Conservation (phyloP, 192 early-diverging fungal genomes). For the Coemansia sp. region DNA sequence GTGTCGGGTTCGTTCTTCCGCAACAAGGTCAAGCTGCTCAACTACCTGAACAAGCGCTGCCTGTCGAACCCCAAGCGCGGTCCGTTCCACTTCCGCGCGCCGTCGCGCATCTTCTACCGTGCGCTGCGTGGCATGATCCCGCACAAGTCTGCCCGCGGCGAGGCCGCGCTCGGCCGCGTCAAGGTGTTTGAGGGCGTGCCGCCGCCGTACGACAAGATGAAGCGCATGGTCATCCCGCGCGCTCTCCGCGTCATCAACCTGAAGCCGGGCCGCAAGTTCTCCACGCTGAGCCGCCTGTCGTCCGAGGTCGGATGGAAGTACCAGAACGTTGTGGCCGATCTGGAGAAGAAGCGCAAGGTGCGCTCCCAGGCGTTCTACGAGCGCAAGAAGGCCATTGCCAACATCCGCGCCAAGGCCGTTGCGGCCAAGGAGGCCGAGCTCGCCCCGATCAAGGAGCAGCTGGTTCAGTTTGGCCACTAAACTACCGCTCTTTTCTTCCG, state of each 20-base stretch:
- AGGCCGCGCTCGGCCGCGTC: conserved; percentile 92
- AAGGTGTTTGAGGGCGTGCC: conserved; percentile 99
- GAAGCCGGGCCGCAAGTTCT: conserved; percentile 97
- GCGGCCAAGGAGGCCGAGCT: conserved; percentile 54
- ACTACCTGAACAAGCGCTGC: conserved; percentile 97
- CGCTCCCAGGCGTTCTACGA: conserved; percentile 89
- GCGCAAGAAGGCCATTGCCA: conserved; percentile 77
- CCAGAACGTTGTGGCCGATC: conserved; percentile 90
- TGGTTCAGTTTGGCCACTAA: conserved; percentile 60
- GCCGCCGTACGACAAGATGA: conserved; percentile 92
- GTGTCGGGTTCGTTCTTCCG: conserved; percentile 98
- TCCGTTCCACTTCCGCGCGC: conserved; percentile 98
- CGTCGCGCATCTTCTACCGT: conserved; percentile 95
- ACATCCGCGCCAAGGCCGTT: conserved; percentile 59
- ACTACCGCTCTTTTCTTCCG: conserved; percentile 6
- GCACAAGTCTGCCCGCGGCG: conserved; percentile 98
- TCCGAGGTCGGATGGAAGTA: conserved; percentile 99
- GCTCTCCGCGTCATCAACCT: conserved; percentile 97
- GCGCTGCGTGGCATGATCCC: conserved; percentile 98
- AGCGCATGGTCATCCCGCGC: conserved; percentile 95
- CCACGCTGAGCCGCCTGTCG: conserved; percentile 87
- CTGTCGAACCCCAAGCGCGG: conserved; percentile 94
- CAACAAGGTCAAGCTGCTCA: conserved; percentile 98
- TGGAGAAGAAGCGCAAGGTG: conserved; percentile 99
- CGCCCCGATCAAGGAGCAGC: conserved; percentile 56